Conservation (phyloP, 2,329 filamentous ascomycete genomes). For the Diaporthe longicolla region DNA sequence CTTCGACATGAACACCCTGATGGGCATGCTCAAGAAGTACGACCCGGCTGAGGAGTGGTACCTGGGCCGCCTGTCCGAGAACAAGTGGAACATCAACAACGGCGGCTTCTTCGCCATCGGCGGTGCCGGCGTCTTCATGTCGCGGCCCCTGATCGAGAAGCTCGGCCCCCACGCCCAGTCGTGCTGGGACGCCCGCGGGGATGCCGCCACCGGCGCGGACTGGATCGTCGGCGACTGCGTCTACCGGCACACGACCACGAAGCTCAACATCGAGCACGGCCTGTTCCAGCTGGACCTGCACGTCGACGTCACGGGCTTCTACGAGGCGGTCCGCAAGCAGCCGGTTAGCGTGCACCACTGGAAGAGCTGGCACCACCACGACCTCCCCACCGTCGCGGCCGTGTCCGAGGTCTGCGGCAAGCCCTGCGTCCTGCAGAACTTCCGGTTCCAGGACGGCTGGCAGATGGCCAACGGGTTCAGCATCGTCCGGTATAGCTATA, state of each 20-base stretch:
- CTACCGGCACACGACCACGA: conserved; percentile 56
- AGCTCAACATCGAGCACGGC: conserved; percentile 56
- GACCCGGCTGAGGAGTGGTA: conserved; percentile 56
- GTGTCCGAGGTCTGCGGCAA: conserved; percentile 57
- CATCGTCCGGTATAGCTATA: conserved; percentile 53
- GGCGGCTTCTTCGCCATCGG: conserved; percentile 61
- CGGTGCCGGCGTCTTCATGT: conserved; percentile 61
- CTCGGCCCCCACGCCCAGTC: conserved; percentile 54
- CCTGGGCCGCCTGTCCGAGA: conserved; percentile 58
- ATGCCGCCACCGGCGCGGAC: conserved; percentile 52
- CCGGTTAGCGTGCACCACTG: conserved; percentile 61
- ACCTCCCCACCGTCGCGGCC: conserved; percentile 54
- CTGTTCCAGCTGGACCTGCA: conserved; percentile 59
- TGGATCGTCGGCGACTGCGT: conserved; percentile 57
- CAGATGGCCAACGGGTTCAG: conserved; percentile 60
- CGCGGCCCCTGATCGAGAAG: conserved; percentile 54
- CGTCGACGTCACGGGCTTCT: conserved; percentile 59
- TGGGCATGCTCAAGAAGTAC: conserved; percentile 54
- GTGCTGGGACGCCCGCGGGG: conserved; percentile 49
- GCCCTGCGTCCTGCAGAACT: conserved; percentile 57
- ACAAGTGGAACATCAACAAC: conserved; percentile 55
- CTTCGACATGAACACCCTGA: conserved; percentile 54
- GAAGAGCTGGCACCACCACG: conserved; percentile 50
- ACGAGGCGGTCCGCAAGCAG: conserved; percentile 56
- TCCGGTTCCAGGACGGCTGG: conserved; percentile 48